Base-by-base conservation (phyloP, 306 rosid genomes). In the Quercus aquifolioides region DNA sequence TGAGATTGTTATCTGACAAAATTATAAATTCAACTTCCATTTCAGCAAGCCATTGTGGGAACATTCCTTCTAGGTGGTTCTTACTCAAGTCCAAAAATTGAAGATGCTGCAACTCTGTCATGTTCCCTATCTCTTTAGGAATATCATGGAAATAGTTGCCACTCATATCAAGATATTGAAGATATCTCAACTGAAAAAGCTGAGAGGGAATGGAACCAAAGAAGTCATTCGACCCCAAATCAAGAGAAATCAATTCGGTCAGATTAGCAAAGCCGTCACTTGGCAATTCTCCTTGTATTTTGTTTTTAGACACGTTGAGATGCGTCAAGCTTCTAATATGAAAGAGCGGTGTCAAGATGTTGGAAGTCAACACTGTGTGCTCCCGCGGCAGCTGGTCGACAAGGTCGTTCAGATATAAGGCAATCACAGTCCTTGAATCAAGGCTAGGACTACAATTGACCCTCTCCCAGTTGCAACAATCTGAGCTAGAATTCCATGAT, bases 11-110 rank as follows among this genome's bases (percentile, higher is more conserved):
- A 55, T 72, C 85, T 25, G 85, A 82, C 52, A 82, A 78, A 54
- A 82, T 38, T 4, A 82, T 82, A 74, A 15, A 14, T 17, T 57
- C 85, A 6, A 82, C 55, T 23, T 73, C 65, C 85, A 82, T 82
- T 54, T 82, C 63, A 38, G 85, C 85, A 13, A 82, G 81, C 81
- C 85, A 82, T 38, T 51, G 55, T 62, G 85, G 85, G 65, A 82
- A 77, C 4, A 14, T 13, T 71, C 85, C 85, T 77, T 72, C 74
- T 1, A 82, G 78, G 18, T 82, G 52, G 69, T 82, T 82, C 71
- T 77, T 43, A 43, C 85, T 82, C 81, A 77, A 82, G 75, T 82
- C 81, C 8, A 82, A 28, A 57, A 72, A 54, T 63, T 71, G 5
- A 18, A 82, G 63, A 21, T 65, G 33, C 19, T 19, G 54, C 28